A percentile compares a stretch with the other conserved stretches of the same genome.
These are phyloP conservation scores for Pleurotus pulmonarius DNA, from an alignment of 768 basidiomycete species.

Conservation along the genomic window DNA sequence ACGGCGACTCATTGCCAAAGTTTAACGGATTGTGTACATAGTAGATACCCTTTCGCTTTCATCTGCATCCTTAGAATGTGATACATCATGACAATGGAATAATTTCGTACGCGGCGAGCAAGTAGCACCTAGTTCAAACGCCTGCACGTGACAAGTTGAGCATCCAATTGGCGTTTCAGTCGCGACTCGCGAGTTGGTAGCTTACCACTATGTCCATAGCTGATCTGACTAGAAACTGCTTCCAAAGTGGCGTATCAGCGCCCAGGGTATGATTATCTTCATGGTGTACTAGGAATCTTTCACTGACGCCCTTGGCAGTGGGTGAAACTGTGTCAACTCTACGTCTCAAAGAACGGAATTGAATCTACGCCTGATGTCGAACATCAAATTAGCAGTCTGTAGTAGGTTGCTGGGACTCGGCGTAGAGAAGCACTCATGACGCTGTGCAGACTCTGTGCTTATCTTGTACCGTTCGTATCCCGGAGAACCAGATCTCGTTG, in stretches of 20 bases:
- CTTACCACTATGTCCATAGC: constrained; percentile 60
- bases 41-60: too few relatives aligned
- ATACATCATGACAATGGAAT: neutral
- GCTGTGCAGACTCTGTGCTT: constrained; percentile 59
- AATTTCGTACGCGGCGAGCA: neutral
- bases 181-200: constrained; percentile 20
- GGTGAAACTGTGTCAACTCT: constrained; percentile 60
- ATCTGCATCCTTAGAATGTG: too few relatives aligned
- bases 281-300: neutral
- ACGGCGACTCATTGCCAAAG: constrained; percentile 83
- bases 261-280: constrained; percentile 45
- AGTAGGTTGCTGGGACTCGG: neutral
- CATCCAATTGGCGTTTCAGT: neutral
- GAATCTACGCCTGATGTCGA: constrained; percentile 1
- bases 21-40: constrained; percentile 31
- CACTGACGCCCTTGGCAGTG: constrained; percentile 40
- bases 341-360: constrained; percentile 45
- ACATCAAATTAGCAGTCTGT: constrained; percentile 7
- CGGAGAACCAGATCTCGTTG: constrained; percentile 63
- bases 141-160: neutral
- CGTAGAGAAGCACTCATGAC: constrained; percentile 23
- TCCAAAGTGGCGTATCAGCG: constrained; percentile 65
- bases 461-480: constrained; percentile 64
- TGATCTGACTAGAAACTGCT: constrained; percentile 70
- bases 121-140: neutral